Evolutionary conservation across 1,284 basidiomycete genomes (phyloP), one percentile per base, ranked within the genome.

Genomic region (Mycosarcoma maydis): DNA sequence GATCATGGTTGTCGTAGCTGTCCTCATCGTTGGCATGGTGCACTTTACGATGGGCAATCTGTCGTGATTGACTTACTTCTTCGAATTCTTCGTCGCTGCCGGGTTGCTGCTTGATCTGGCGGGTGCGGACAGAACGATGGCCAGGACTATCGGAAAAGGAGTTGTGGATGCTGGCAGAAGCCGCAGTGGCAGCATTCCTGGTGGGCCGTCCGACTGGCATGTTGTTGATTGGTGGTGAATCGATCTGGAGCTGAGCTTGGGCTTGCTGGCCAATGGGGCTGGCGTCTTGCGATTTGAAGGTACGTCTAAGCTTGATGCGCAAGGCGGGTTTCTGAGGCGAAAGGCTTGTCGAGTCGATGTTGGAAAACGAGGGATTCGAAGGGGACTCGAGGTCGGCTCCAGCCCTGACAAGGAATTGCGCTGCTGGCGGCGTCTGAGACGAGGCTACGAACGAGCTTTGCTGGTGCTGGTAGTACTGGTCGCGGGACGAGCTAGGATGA

Each of bases 81-180:
- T 64, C 40, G 45, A 56, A 64, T 23, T 64, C 60, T 44, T 64
- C 60, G 38, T 64, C 60, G 49, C 60, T 64, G 24, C 53, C 53
- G 29, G 60, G 60, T 23, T 39, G 43, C 34, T 64, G 48, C 44
- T 64, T 64, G 53, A 44, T 24, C 22, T 43, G 39, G 32, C 60
- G 60, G 24, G 16, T 14, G 33, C 60, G 53, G 32, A 34, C 34
- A 23, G 53, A 36, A 16, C 53, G 53, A 17, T 10, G 36, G 24
- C 10, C 17, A 10, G 43, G 27, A 20, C 19, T 47, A 37, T 52
- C 53, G 39, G 53, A 52, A 20, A 34, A 52, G 2, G 44, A 33
- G 14, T n/a, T 43, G 49, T 47, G 40, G 30, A 56, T 56, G 49
- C 23, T 64, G 43, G 48, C 46, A 37, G 46, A 46, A 16, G 61